A percentile compares a stretch with the other conserved stretches of the same genome.
Conservation (phyloP, 352 stramenopile genomes). For the Phytopythium oedochilum region DNA sequence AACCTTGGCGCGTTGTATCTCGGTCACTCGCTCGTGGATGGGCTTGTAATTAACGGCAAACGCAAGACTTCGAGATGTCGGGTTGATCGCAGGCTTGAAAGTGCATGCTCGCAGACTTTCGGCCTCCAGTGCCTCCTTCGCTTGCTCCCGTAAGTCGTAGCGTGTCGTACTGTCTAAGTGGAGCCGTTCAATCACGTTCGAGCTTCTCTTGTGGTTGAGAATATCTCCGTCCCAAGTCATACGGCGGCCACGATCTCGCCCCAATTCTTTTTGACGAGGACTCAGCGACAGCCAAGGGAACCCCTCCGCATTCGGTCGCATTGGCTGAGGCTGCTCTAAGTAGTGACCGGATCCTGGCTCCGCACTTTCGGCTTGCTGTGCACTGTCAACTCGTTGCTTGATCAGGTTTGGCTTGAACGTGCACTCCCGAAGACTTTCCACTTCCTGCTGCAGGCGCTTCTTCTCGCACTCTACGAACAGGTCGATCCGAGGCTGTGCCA, state of each 20-base stretch:
- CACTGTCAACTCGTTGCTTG: conserved; percentile 7
- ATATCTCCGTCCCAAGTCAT: neutral
- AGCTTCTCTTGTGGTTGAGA: conserved; percentile 6
- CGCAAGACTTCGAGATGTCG: conserved; percentile 30
- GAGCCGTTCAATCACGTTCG: conserved; percentile 49
- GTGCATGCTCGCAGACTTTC: conserved; percentile 53
- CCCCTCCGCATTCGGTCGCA: neutral
- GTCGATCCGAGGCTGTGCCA: conserved; percentile 51
- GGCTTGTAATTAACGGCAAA: conserved; percentile 49
- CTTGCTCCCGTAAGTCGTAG: conserved; percentile 53
- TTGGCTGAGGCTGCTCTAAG: neutral
- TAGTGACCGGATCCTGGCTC: neutral
- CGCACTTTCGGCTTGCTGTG: neutral
- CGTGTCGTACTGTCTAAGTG: conserved; percentile 52
- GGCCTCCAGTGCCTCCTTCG: conserved; percentile 41
- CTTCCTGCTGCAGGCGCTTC: conserved; percentile 45
- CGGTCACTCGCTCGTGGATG: conserved; percentile 54
- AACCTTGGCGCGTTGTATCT: conserved; percentile 71
- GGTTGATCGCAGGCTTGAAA: conserved; percentile 67
- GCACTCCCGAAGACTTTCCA: conserved; percentile 56
- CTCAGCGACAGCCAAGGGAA: conserved; percentile 67
- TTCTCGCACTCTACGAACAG: conserved; percentile 64
- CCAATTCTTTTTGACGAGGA: conserved; percentile 25
- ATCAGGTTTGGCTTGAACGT: conserved; percentile 56
- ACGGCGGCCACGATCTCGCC: neutral